Conservation (phyloP, 345 rosid species). For the Brassica nigra region DNA sequence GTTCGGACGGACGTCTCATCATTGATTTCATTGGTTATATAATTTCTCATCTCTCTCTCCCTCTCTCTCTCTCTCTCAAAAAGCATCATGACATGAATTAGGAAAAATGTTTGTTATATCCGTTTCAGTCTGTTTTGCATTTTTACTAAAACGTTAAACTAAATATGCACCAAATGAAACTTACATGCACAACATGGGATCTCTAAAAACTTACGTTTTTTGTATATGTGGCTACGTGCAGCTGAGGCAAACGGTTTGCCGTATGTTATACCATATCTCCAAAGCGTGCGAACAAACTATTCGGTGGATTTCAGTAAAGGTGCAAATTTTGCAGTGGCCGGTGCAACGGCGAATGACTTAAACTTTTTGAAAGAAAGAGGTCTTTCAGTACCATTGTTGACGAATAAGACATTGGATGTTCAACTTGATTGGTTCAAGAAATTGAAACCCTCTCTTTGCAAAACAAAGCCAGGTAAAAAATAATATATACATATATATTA, state of each 20-base stretch:
- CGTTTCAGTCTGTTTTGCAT: background rate
- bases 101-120: background rate
- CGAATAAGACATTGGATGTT: slow-evolving; percentile 11
- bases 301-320: background rate
- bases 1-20: slow-evolving; percentile 73
- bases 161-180: background rate
- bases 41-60: background rate
- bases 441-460: slow-evolving; percentile 6
- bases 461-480: background rate
- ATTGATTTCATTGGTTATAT: slow-evolving; percentile 57
- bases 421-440: slow-evolving; percentile 12
- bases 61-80: background rate
- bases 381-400: slow-evolving; percentile 7
- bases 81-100: background rate
- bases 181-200: background rate
- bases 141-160: background rate
- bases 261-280: slow-evolving; percentile 2
- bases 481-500: background rate
- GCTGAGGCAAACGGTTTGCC: slow-evolving; percentile 14
- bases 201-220: background rate
- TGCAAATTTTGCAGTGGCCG: slow-evolving; percentile 14
- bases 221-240: background rate
- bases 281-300: background rate
- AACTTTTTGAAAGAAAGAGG: slow-evolving; percentile 1
- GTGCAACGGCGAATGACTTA: background rate